phyloP scores from a whole-genome alignment of 1,139 yeast genomes.

The Debaryomyces sp. region DNA sequence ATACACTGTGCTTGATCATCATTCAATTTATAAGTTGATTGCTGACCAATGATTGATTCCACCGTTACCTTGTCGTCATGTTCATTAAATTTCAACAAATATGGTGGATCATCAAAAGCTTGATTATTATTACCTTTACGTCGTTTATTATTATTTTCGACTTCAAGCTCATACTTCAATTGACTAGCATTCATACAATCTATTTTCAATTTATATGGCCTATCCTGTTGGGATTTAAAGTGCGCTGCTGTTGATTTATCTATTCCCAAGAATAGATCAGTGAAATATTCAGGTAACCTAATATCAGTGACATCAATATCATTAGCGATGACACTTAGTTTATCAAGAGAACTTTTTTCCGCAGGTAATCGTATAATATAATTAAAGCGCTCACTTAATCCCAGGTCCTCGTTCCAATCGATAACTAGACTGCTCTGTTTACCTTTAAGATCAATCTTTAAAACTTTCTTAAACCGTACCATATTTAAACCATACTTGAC shows the following conservation, averaged over 20 bases:
- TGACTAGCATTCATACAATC: neutral
- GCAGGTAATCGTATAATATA: slow-evolving; percentile 10
- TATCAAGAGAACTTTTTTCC: slow-evolving; percentile 1
- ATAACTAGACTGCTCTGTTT: neutral
- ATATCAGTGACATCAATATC: slow-evolving; percentile 1
- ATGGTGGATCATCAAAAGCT: neutral
- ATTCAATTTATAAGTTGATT: neutral
- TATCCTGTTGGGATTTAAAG: slow-evolving; percentile 12
- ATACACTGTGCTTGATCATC: slow-evolving; percentile 2
- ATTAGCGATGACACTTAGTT: neutral
- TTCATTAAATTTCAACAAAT: neutral
- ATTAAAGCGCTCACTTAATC: slow-evolving; percentile 10
- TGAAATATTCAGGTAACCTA: slow-evolving; percentile 28
- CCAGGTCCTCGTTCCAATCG: slow-evolving; percentile 3
- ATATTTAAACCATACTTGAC: slow-evolving; percentile 28
- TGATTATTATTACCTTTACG: slow-evolving; percentile 1
- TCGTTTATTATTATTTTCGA: slow-evolving; percentile 1
- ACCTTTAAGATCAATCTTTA: neutral
- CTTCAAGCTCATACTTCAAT: slow-evolving; percentile 1
- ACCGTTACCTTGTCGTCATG: slow-evolving; percentile 69
- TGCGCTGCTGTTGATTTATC: slow-evolving; percentile 23
- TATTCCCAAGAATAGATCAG: slow-evolving; percentile 35
- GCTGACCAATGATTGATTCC: slow-evolving; percentile 77
- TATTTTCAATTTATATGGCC: slow-evolving; percentile 8
- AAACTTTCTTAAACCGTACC: slow-evolving; percentile 18